phyloP scores from a whole-genome alignment of 257 asterid species.

The Scutellaria baicalensis region DNA sequence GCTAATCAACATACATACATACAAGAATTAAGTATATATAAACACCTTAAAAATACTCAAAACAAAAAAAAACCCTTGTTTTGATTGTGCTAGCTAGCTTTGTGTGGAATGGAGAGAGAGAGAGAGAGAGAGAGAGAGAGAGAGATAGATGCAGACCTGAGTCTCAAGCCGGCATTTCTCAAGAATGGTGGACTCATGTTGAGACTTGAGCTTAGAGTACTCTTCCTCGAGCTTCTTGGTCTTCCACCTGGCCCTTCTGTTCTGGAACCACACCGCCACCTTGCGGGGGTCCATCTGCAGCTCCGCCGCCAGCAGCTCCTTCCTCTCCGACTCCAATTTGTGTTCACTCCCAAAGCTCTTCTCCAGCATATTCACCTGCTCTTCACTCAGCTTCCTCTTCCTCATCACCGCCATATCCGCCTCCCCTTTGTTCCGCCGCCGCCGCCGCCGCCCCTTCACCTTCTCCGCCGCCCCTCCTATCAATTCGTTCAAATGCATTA shows the following conservation, averaged over 20 bases:
- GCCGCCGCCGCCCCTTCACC: constrained; percentile 24
- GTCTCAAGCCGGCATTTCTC: constrained; percentile 71
- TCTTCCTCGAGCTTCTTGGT: constrained; percentile 83
- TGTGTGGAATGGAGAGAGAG: not conserved
- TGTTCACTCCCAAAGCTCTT: constrained; percentile 61
- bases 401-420: constrained; percentile 32
- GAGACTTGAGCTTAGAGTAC: constrained; percentile 40
- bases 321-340: constrained; percentile 81
- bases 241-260: constrained; percentile 88
- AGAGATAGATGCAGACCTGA: constrained; percentile 31
- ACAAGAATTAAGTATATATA: no score
- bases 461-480: not conserved
- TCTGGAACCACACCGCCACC: constrained; percentile 98
- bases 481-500: not conserved
- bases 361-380: constrained; percentile 57
- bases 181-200: constrained; percentile 42
- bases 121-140: not conserved
- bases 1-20: no score
- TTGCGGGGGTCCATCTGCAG: constrained; percentile 82
- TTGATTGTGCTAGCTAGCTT: no score
- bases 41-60: no score
- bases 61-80: no score
- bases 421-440: constrained; percentile 27
- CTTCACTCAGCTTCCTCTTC: constrained; percentile 80
- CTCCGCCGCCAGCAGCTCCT: constrained; percentile 75